phyloP scores from a whole-genome alignment of 2,329 filamentous ascomycete genomes.

The Hypoxylon sp. region DNA sequence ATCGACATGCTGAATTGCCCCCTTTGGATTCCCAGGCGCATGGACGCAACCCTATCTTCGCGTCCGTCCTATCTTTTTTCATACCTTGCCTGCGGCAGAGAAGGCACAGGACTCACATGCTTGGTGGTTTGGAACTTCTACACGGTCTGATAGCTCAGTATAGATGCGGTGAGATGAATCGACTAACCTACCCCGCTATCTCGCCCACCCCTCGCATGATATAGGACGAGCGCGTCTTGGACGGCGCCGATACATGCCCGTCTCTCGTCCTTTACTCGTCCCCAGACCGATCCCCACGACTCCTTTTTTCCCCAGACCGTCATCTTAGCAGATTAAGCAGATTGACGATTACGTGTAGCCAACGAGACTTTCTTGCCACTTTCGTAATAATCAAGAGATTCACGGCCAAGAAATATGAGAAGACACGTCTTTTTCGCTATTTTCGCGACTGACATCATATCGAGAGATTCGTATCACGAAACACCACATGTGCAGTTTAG shows the following conservation, averaged over 20 bases:
- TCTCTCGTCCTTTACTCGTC: conserved; percentile 1
- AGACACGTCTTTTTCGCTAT: neutral
- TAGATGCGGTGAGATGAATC: neutral
- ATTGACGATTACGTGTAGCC: conserved; percentile 13
- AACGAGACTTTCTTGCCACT: conserved; percentile 5
- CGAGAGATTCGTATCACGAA: neutral
- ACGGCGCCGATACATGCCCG: conserved; percentile 4
- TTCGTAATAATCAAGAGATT: neutral
- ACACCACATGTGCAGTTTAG: no score
- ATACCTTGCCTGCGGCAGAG: conserved; percentile 7
- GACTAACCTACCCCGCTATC: conserved; percentile 15
- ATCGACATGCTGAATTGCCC: conserved; percentile 22
- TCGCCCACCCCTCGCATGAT: conserved; percentile 14
- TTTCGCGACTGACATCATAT: neutral
- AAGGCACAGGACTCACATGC: conserved; percentile 20
- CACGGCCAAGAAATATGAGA: neutral
- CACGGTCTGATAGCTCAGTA: no score
- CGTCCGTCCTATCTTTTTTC: conserved; percentile 18
- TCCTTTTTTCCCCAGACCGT: conserved; percentile 8
- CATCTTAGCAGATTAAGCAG: neutral
- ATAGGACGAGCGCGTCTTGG: conserved; percentile 19
- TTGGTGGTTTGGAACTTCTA: conserved; percentile 5
- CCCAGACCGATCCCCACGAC: conserved; percentile 3
- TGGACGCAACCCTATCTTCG: conserved; percentile 32
- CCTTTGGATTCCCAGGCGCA: conserved; percentile 18